Evolutionary conservation across 1,284 basidiomycete genomes (phyloP).

Genomic region (Ganoderma boninense): DNA sequence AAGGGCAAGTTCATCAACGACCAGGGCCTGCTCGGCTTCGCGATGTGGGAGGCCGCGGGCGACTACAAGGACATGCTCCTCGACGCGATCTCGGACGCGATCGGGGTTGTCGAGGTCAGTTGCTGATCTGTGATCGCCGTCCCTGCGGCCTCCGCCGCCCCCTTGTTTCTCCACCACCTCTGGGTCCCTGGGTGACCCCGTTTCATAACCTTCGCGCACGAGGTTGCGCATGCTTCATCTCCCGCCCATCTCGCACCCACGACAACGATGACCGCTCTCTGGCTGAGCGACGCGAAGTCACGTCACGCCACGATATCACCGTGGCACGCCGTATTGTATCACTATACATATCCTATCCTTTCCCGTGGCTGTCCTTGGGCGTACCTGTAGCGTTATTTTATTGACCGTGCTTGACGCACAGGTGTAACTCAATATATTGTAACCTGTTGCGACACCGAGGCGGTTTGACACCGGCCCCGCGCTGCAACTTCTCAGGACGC

Average conservation of each 20-base stretch:
- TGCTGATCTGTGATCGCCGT: conserved; percentile 17
- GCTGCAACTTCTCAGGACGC: background rate
- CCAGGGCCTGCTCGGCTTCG: conserved; percentile 62
- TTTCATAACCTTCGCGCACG: conserved; percentile 13
- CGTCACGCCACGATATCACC: conserved; percentile 14
- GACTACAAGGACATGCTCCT: conserved; percentile 65
- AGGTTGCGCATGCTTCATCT: conserved; percentile 2
- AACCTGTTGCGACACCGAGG: background rate
- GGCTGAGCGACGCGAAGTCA: conserved; percentile 6
- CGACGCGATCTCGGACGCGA: conserved; percentile 53
- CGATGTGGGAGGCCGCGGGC: conserved; percentile 70
- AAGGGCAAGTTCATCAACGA: conserved; percentile 68
- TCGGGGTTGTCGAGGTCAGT: conserved; percentile 36
- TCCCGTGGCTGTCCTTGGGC: conserved; percentile 18
- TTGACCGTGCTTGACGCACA: conserved; percentile 29
- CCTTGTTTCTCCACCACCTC: conserved; percentile 11
- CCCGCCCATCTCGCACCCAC: background rate
- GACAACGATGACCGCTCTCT: conserved; percentile 5
- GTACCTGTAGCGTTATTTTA: conserved; percentile 30
- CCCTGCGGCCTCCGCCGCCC: background rate
- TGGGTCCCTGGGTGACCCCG: background rate
- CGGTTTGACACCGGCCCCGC: background rate
- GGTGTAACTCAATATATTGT: conserved; percentile 23
- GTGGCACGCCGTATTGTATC: conserved; percentile 26
- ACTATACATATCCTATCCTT: conserved; percentile 26